A percentile compares a stretch with the other conserved stretches of the same genome.
These are phyloP conservation scores for Coemansia javaensis DNA, from an alignment of 192 early-diverging fungal species.

Conservation along the genomic window DNA sequence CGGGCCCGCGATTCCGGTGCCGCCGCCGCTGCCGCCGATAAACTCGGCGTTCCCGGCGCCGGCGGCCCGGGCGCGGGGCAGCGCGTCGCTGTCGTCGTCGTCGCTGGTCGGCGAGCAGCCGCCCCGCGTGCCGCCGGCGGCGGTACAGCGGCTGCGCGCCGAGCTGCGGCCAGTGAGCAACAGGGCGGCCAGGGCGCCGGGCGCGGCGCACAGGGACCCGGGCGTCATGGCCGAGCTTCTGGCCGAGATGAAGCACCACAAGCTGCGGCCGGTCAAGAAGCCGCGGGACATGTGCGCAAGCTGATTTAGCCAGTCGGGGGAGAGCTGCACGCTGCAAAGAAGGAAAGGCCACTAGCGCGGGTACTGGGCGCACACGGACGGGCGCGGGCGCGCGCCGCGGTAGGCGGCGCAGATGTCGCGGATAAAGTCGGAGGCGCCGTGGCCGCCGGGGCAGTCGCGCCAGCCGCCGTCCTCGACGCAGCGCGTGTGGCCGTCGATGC, in stretches of 20 bases:
- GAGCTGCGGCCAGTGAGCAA: slow-evolving; percentile 13
- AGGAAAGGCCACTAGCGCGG: background rate
- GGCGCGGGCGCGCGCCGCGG: slow-evolving; percentile 20
- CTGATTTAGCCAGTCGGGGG: background rate
- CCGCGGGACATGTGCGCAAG: slow-evolving; percentile 31
- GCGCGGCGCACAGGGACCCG: slow-evolving; percentile 39
- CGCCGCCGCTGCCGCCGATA: slow-evolving; percentile 16
- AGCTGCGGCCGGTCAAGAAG: slow-evolving; percentile 30
- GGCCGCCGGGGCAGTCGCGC: slow-evolving; percentile 34
- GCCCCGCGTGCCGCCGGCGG: background rate
- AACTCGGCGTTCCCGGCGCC: background rate
- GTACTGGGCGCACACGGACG: slow-evolving; percentile 37
- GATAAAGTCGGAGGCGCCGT: slow-evolving; percentile 32
- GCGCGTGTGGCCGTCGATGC: slow-evolving; percentile 53
- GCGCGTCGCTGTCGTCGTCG: slow-evolving; percentile 5
- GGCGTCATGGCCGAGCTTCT: slow-evolving; percentile 40
- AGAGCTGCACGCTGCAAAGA: background rate
- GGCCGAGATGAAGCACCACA: slow-evolving; percentile 44
- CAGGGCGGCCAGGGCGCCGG: background rate
- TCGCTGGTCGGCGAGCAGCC: background rate
- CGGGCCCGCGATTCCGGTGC: slow-evolving; percentile 1
- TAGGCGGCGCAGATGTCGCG: slow-evolving; percentile 46
- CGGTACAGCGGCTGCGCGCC: slow-evolving; percentile 8
- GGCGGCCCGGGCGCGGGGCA: background rate
- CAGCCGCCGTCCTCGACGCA: slow-evolving; percentile 63